Evolutionary conservation across 306 rosid species (phyloP), one percentile per base, ranked within the genome.

Genomic region (Lotus japonicus): DNA sequence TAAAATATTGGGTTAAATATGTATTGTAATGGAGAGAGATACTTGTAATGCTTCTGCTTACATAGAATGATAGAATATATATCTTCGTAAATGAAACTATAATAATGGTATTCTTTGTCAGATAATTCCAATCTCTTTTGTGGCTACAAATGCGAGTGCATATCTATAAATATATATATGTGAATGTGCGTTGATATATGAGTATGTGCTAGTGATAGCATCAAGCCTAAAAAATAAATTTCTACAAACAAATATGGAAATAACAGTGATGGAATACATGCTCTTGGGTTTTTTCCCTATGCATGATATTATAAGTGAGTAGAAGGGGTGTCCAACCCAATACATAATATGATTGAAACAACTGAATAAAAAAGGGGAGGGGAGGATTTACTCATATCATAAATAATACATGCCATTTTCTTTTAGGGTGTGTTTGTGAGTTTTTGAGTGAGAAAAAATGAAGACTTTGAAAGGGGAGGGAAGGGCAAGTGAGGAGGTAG

Each of bases 21-120:
- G 56, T 72, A 9, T 71, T 50, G 2, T 23, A 36, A 68, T 71
- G 39, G 35, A 6, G 52, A 61, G 52, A 21, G 64, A 54, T 61
- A 66, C 12, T 13, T 68, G 64, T 54, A 61, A 48, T 61, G 48
- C 23, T 56, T 67, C 1, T 57, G 57, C 41, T 55, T 48, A 31
- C 52, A 31, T 56, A 62, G 11, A 21, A 1, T 21, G n/a, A n/a
- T n/a, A n/a, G n/a, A 3, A 72, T 69, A 63, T 74, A 63, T 74
- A 63, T 48, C 57, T 55, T 28, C 7, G n/a, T 2, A 38, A 57
- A 9, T 26, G 58, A 17, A 7, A 36, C 3, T 44, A 15, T 39
- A 55, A 56, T 39, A 62, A 56, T 55, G 71, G 57, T 36, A 54
- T 62, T 61, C 66, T 61, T 31, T 55, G 11, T 67, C 83, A 23